These are phyloP conservation scores for Ammopiptanthus mongolicus DNA, from an alignment of 306 rosid species.

Conservation along the genomic window DNA sequence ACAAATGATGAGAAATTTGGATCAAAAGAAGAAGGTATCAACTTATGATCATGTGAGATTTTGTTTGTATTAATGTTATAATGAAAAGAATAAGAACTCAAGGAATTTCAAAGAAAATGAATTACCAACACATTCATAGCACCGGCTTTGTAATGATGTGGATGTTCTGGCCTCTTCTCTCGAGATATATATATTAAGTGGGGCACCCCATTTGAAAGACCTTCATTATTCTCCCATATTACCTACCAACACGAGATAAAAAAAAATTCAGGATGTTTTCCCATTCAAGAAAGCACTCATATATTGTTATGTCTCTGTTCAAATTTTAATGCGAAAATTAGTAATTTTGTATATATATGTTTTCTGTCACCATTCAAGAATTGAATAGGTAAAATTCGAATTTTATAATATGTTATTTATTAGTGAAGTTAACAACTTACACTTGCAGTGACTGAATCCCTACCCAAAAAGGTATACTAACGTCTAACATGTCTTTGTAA, in stretches of 20 bases:
- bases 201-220: conserved; percentile 28
- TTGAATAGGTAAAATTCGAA: too few relatives aligned
- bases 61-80: background rate
- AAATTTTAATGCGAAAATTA: too few relatives aligned
- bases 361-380: too few relatives aligned
- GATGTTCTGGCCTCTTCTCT: conserved; percentile 55
- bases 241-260: conserved; percentile 22
- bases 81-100: background rate
- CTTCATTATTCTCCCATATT: conserved; percentile 45
- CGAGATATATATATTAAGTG: conserved; percentile 55
- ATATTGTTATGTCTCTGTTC: too few relatives aligned
- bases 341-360: too few relatives aligned
- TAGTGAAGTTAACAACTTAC: too few relatives aligned
- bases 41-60: background rate
- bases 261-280: background rate
- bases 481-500: too few relatives aligned
- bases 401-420: too few relatives aligned
- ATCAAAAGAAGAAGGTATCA: background rate
- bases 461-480: too few relatives aligned
- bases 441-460: too few relatives aligned
- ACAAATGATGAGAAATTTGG: background rate
- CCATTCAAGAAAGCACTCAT: background rate
- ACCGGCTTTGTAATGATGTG: conserved; percentile 75
- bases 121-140: conserved; percentile 82
- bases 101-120: background rate